Evolutionary conservation across 805 yeast genomes (phyloP), one percentile per base, ranked within the genome.

Genomic region (Blastobotrys attinorum): DNA sequence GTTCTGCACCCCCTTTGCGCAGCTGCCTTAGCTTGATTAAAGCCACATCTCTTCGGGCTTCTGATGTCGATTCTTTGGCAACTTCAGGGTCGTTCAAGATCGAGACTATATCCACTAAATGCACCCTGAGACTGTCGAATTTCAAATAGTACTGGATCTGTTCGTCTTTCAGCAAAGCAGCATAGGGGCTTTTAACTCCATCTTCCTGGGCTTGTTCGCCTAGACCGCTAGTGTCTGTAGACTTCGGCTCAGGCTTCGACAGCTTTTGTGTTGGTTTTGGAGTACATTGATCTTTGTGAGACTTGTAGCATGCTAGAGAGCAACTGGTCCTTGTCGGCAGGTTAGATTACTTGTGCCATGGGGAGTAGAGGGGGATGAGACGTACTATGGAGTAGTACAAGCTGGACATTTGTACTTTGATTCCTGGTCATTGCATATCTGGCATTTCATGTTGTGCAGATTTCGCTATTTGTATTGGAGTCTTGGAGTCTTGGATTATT

Each of bases 1-100:
- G 75, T 51, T 84, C 86, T 0, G 67, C 43, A 0, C 95, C 95
- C 3, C 82, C 81, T 2, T 55, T 57, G 27, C 95, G 62, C 13
- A 85, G 62, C 43, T 76, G 77, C 5, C 75, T 67, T 7, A 85
- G 63, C 51, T 81, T 78, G 51, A 75, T 70, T 48, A 77, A 72
- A 2, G 84, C 84, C 10, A 81, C 70, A 21, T 74, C 80, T 20
- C 64, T 50, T 29, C 84, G 61, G 17, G 79, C 78, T 20, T 80
- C 86, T 7, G 59, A 46, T 16, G 70, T 68, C 18, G 64, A 62
- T 50, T 78, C 84, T 8, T 70, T 69, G 2, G 81, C 65, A 1
- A 75, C 42, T 1, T 56, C 52, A 1, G 74, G 65, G 47, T 80
- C 77, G 25, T 61, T 59, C 13, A 76, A 56, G 1, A 83, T 69